A percentile compares a stretch with the other conserved stretches of the same genome.
Conservation (phyloP, 176 grass and related monocot genomes). For the Eleusine coracana region DNA sequence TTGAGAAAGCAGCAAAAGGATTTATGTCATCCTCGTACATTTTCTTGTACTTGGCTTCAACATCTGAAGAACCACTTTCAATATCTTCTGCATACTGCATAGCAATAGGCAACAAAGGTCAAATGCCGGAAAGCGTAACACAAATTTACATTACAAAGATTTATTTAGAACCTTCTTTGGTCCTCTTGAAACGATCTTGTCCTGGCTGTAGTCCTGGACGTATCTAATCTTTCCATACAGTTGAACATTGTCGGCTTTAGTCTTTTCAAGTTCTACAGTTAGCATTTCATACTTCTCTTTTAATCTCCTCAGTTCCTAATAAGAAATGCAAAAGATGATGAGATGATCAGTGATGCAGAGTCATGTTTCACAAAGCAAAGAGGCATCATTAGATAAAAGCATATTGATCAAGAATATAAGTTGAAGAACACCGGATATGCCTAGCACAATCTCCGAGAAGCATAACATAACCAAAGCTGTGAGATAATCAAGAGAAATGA, state of each 20-base stretch:
- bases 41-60: slow-evolving; percentile 98
- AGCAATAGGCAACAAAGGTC: slow-evolving; percentile 31
- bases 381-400: slow-evolving; percentile 9
- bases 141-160: slow-evolving; percentile 4
- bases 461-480: neutral
- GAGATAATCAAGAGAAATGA: slow-evolving; percentile 21
- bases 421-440: neutral
- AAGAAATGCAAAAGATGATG: slow-evolving; percentile 27
- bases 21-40: slow-evolving; percentile 99
- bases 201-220: slow-evolving; percentile 94
- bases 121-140: slow-evolving; percentile 28
- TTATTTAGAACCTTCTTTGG: slow-evolving; percentile 81
- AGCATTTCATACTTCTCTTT: slow-evolving; percentile 94
- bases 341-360: slow-evolving; percentile 24
- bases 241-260: slow-evolving; percentile 96
- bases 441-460: neutral
- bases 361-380: slow-evolving; percentile 16
- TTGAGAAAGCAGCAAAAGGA: slow-evolving; percentile 99
- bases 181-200: slow-evolving; percentile 97
- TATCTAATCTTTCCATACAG: slow-evolving; percentile 97
- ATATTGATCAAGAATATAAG: neutral
- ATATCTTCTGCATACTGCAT: slow-evolving; percentile 92
- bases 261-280: slow-evolving; percentile 91
- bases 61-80: slow-evolving; percentile 99
- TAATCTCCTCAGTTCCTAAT: slow-evolving; percentile 91